Evolutionary conservation across 1,284 basidiomycete species (phyloP).

Genomic region (Meira miltonrushii): DNA sequence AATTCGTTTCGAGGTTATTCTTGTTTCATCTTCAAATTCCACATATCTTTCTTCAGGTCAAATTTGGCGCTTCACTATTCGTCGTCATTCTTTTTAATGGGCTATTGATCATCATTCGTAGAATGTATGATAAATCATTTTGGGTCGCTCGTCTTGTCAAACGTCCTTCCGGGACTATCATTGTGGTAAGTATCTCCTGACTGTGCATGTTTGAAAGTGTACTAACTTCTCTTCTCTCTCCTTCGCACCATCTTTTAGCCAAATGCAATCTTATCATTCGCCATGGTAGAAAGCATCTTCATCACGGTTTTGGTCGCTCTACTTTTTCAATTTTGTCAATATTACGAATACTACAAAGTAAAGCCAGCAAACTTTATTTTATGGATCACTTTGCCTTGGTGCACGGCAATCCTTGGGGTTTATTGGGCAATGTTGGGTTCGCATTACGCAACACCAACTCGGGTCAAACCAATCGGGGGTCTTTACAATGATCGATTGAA

Average conservation of each 20-base stretch:
- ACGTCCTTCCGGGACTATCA: not conserved
- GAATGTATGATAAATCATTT: constrained; percentile 1
- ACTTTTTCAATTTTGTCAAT: not conserved
- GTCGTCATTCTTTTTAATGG: not conserved
- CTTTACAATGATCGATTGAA: not conserved
- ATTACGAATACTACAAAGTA: not conserved
- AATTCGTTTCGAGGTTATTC: too few relatives aligned
- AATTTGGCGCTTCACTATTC: not conserved
- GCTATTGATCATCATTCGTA: not conserved
- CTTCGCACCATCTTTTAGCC: constrained; percentile 1
- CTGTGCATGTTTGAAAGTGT: too few relatives aligned
- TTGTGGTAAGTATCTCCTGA: not conserved
- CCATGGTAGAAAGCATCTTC: constrained; percentile 7
- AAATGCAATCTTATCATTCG: constrained; percentile 1
- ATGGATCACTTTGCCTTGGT: constrained; percentile 5
- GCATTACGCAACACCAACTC: not conserved
- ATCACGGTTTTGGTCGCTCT: constrained; percentile 1
- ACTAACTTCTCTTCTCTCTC: not conserved
- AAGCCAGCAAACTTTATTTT: not conserved
- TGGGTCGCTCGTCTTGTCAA: not conserved
- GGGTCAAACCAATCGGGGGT: too few relatives aligned
- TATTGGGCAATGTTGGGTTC: constrained; percentile 2
- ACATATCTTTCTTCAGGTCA: not conserved
- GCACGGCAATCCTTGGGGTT: not conserved
- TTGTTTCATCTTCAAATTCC: too few relatives aligned